Evolutionary conservation across 495 filamentous ascomycete genomes (phyloP).

Genomic region (Annulohypoxylon stygium): DNA sequence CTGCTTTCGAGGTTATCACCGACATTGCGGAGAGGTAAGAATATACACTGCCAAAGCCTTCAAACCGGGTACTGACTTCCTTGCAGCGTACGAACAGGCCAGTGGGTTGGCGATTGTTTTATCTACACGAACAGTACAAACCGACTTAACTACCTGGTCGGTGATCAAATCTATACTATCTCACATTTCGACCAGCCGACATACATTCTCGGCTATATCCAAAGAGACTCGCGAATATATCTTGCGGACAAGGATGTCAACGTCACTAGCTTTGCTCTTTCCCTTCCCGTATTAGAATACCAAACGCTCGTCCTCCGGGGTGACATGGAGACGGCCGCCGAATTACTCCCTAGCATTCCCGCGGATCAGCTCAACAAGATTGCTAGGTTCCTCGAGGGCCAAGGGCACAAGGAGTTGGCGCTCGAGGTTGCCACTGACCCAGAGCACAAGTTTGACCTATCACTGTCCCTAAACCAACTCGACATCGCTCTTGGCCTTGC

Average conservation of each 20-base stretch:
- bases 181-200: slow-evolving; percentile 95
- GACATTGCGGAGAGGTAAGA: slow-evolving; percentile 89
- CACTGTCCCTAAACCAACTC: slow-evolving; percentile 84
- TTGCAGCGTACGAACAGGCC: slow-evolving; percentile 84
- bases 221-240: slow-evolving; percentile 92
- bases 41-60: background rate
- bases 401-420: slow-evolving; percentile 94
- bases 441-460: slow-evolving; percentile 96
- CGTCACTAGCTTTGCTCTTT: slow-evolving; percentile 90
- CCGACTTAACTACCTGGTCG: slow-evolving; percentile 97
- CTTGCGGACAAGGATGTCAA: slow-evolving; percentile 95
- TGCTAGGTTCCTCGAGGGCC: slow-evolving; percentile 96
- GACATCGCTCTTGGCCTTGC: slow-evolving; percentile 89
- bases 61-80: slow-evolving; percentile 39
- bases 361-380: slow-evolving; percentile 96
- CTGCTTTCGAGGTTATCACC: slow-evolving; percentile 95
- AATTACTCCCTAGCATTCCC: slow-evolving; percentile 84
- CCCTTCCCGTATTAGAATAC: slow-evolving; percentile 95
- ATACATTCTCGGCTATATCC: slow-evolving; percentile 96
- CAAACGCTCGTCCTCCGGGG: slow-evolving; percentile 95
- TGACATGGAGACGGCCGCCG: slow-evolving; percentile 93
- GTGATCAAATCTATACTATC: slow-evolving; percentile 98
- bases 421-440: slow-evolving; percentile 96
- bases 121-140: slow-evolving; percentile 98
- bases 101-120: slow-evolving; percentile 99